phyloP scores from a whole-genome alignment of 169 alveolate species.

The Theileria orientalis region DNA sequence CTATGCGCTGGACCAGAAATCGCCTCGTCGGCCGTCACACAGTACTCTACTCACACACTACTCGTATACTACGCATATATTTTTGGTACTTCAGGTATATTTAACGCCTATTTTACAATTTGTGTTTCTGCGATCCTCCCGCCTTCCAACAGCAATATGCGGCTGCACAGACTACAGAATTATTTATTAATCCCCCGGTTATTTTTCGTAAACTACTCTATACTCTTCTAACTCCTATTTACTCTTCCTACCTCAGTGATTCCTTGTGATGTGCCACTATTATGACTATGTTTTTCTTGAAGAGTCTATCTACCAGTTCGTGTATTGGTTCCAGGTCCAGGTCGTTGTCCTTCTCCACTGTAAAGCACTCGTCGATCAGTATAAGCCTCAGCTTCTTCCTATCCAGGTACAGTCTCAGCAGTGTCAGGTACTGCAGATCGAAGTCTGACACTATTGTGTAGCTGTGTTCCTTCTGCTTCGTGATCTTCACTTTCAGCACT shows the following conservation, averaged over 20 bases:
- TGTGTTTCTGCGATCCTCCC: slow-evolving; percentile 43
- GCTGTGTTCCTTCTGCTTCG: slow-evolving; percentile 16
- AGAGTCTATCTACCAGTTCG: slow-evolving; percentile 35
- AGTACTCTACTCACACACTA: not conserved
- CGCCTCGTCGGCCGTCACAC: not conserved
- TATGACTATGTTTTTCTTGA: slow-evolving; percentile 40
- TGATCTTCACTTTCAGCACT: not conserved
- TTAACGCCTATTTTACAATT: not conserved
- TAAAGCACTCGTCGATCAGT: slow-evolving; percentile 55
- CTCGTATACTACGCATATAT: not conserved
- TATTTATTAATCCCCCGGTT: not conserved
- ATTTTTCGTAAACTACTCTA: too few relatives aligned
- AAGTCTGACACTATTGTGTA: slow-evolving; percentile 33
- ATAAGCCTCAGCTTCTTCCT: slow-evolving; percentile 49
- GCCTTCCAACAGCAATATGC: slow-evolving; percentile 42
- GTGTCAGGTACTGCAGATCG: slow-evolving; percentile 55
- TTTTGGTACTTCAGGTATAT: not conserved
- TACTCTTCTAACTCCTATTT: too few relatives aligned
- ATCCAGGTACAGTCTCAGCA: slow-evolving; percentile 50
- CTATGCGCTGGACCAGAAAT: too few relatives aligned
- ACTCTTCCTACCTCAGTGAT: slow-evolving; percentile 55
- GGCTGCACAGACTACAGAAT: slow-evolving; percentile 52
- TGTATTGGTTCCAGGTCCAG: slow-evolving; percentile 33
- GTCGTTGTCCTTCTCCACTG: slow-evolving; percentile 11
- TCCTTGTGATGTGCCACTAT: slow-evolving; percentile 63